These are phyloP conservation scores for Chytriomyces sp. DNA, from an alignment of 192 early-diverging fungal genomes.

Conservation along the genomic window DNA sequence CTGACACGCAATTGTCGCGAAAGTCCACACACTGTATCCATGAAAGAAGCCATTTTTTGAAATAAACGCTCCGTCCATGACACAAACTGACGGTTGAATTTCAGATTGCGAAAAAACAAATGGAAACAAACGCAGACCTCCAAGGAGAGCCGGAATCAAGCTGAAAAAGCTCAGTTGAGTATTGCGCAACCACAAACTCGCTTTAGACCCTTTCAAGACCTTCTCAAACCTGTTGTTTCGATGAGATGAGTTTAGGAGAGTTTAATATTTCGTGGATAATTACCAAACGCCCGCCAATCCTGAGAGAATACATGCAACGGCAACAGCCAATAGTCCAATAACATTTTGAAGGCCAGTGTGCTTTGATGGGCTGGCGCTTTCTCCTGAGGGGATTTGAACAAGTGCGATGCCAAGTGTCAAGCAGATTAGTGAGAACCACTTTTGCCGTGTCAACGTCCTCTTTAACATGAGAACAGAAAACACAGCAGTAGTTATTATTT, in stretches of 20 bases:
- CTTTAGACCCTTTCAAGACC: constrained; percentile 87
- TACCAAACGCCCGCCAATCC: constrained; percentile 96
- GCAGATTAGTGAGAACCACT: constrained; percentile 82
- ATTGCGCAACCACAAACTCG: constrained; percentile 89
- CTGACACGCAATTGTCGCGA: constrained; percentile 81
- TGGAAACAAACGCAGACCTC: no score
- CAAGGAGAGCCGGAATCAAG: constrained; percentile 74
- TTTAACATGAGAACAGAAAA: constrained; percentile 86
- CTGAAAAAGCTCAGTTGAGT: constrained; percentile 76
- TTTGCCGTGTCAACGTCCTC: constrained; percentile 63
- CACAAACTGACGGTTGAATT: no score
- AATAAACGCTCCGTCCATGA: constrained; percentile 75
- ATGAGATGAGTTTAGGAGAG: no score
- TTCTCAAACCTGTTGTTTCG: no score
- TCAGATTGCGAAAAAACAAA: no score
- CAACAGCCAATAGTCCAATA: constrained; percentile 78
- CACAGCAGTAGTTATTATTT: constrained; percentile 94
- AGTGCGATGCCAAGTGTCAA: constrained; percentile 87
- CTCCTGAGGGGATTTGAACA: constrained; percentile 70
- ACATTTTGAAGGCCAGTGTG: constrained; percentile 45
- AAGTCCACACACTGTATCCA: constrained; percentile 83
- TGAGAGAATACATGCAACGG: constrained; percentile 84
- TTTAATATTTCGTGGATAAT: no score
- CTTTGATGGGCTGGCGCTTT: not conserved
- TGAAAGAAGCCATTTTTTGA: constrained; percentile 85